Base-by-base conservation (phyloP, 2,329 filamentous ascomycete species). In the Hymenotorrendiella dingleyae region DNA sequence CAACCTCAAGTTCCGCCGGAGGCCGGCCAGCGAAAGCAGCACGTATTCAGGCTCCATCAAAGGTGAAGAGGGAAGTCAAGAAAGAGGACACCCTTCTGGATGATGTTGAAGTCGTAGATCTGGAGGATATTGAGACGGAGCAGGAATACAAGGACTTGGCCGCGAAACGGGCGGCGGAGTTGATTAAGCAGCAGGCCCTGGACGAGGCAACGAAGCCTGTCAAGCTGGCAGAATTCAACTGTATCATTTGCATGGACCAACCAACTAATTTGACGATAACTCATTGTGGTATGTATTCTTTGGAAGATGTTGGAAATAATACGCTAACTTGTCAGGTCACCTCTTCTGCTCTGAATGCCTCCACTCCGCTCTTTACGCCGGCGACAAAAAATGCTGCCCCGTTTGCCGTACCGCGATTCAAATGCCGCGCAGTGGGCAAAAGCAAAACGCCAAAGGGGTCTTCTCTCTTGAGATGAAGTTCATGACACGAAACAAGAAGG, bases 211-310 rank as follows among this genome's bases (percentile, higher is more conserved):
- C 74, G 38, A 74, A 71, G 32, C 56, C 68, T 62, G 38, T 60
- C 69, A 55, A 74, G 58, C 60, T 84, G 12, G 66, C 69, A 33
- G 65, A 67, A 4, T 79, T 82, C 36, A 76, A 82, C 60, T 84
- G 80, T 48, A 76, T 79, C 32, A 83, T 84, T 45, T 84, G 80
- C 62, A 79, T 83, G 76, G 80, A 83, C 47, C 69, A 77, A 47
- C 72, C 69, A 20, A 72, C 70, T 2, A 66, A 68, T 21, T 54
- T 84, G 47, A 81, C 77, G 1, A 73, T 82, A 34, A 84, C 80
- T 3, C 76, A 82, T 60, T 84, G 80, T 61, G 80, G 80, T 83
- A 75, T 50, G 76, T 59, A 23, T 35, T 27, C 22, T 3, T 6
- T 34, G n/a, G 27, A 32, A 23, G 21, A 10, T 22, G 20, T 17